Evolutionary conservation across 768 basidiomycete genomes (phyloP).

Genomic region (Tricholoma terreum): DNA sequence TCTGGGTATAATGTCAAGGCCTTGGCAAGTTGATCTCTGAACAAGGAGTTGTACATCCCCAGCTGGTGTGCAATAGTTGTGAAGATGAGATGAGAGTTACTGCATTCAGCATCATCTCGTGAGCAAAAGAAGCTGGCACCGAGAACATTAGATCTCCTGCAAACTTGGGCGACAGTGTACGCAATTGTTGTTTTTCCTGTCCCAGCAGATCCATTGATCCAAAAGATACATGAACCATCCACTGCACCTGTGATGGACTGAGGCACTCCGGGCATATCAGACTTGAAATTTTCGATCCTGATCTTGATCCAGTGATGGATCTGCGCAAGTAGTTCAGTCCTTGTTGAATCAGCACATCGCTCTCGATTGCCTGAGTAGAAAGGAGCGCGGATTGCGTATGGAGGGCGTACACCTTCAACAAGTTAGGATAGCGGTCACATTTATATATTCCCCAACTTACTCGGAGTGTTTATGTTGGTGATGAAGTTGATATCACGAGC

Average conservation of each 20-base stretch:
- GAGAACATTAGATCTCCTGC: background rate
- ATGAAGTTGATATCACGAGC: background rate
- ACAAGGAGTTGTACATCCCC: background rate
- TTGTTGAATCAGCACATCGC: background rate
- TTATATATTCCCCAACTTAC: background rate
- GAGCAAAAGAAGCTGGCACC: background rate
- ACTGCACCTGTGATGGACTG: background rate
- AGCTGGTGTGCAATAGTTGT: background rate
- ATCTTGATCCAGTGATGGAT: background rate
- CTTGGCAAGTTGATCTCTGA: background rate
- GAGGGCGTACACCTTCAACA: background rate
- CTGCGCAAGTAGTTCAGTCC: background rate
- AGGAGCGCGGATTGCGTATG: background rate
- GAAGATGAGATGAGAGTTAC: background rate
- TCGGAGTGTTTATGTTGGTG: background rate
- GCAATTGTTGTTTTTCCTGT: background rate
- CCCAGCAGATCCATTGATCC: background rate
- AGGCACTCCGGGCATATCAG: background rate
- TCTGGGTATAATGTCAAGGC: background rate
- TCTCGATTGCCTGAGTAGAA: background rate
- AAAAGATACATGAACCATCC: background rate
- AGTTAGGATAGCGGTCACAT: background rate
- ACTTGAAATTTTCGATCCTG: background rate
- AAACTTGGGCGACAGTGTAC: background rate
- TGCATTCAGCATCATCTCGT: background rate